Conservation (phyloP, 768 basidiomycete species). For the Mycena metata region DNA sequence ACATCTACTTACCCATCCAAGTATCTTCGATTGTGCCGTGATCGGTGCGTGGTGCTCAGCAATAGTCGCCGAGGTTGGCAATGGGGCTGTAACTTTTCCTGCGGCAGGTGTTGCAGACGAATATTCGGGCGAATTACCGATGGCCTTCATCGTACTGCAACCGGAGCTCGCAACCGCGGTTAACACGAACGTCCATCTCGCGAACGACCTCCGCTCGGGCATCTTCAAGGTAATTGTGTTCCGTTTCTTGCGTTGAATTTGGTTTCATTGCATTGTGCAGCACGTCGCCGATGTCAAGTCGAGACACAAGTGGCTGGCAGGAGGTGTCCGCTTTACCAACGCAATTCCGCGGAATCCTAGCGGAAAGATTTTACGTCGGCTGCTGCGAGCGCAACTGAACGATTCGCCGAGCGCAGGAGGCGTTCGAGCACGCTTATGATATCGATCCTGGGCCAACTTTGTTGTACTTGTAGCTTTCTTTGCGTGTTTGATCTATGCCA, state of each 20-base stretch:
- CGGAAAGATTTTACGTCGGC: slow-evolving; percentile 29
- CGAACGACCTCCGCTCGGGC: slow-evolving; percentile 9
- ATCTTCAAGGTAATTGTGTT: slow-evolving; percentile 29
- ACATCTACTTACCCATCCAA: slow-evolving; percentile 43
- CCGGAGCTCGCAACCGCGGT: slow-evolving; percentile 16
- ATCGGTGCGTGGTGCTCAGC: too few species aligned
- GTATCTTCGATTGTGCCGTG: slow-evolving; percentile 45
- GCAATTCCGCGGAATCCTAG: slow-evolving; percentile 59
- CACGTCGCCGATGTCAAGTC: slow-evolving; percentile 56
- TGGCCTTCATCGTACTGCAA: slow-evolving; percentile 53
- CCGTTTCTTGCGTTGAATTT: slow-evolving; percentile 14
- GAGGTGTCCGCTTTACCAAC: slow-evolving; percentile 59
- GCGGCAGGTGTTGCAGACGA: slow-evolving; percentile 44
- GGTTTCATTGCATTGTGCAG: slow-evolving; percentile 35
- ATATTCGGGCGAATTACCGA: slow-evolving; percentile 48
- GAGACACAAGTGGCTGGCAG: slow-evolving; percentile 58
- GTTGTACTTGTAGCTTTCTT: too few species aligned
- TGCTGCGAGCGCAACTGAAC: slow-evolving; percentile 6
- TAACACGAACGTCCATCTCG: slow-evolving; percentile 29
- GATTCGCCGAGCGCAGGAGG: not conserved
- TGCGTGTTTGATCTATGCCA: too few species aligned
- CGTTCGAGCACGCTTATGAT: too few species aligned
- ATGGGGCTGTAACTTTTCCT: too few species aligned
- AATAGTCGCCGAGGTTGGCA: too few species aligned
- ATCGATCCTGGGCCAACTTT: too few species aligned